phyloP scores from a whole-genome alignment of 1,284 basidiomycete species.

The Rugiboletus extremiorientalis region DNA sequence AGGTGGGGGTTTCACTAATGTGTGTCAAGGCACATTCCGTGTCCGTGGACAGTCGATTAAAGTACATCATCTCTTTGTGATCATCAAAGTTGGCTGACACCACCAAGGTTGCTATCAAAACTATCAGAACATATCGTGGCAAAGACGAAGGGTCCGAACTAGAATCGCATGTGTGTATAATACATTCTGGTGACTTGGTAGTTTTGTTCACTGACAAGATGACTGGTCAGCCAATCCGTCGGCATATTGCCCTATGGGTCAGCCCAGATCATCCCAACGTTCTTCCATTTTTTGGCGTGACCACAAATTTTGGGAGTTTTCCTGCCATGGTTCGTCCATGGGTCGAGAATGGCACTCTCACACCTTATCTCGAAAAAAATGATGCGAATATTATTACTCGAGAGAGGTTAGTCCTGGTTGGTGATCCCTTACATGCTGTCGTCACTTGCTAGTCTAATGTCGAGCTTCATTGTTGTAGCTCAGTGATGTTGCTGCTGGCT shows the following conservation, averaged over 20 bases:
- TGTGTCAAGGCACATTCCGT: background rate
- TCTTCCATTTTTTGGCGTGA: background rate
- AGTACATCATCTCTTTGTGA: background rate
- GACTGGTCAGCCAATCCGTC: background rate
- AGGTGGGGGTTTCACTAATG: background rate
- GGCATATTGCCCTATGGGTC: background rate
- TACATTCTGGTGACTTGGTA: background rate
- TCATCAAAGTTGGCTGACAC: background rate
- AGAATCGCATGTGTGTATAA: background rate
- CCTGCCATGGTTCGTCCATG: background rate
- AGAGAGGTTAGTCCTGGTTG: constrained; percentile 2
- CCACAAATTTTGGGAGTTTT: background rate
- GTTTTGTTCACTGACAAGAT: background rate
- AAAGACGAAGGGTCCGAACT: background rate
- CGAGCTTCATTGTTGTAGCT: no score
- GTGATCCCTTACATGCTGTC: background rate
- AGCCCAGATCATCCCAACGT: background rate
- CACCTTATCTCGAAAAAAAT: background rate
- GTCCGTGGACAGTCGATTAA: background rate
- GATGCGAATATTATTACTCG: background rate
- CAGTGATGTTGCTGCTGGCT: constrained; percentile 4
- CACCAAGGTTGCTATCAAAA: background rate
- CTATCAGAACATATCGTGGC: background rate
- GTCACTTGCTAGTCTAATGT: background rate
- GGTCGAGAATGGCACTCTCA: background rate